Evolutionary conservation across 179 eudicot species (phyloP).

Genomic region (Silene noctiflora): DNA sequence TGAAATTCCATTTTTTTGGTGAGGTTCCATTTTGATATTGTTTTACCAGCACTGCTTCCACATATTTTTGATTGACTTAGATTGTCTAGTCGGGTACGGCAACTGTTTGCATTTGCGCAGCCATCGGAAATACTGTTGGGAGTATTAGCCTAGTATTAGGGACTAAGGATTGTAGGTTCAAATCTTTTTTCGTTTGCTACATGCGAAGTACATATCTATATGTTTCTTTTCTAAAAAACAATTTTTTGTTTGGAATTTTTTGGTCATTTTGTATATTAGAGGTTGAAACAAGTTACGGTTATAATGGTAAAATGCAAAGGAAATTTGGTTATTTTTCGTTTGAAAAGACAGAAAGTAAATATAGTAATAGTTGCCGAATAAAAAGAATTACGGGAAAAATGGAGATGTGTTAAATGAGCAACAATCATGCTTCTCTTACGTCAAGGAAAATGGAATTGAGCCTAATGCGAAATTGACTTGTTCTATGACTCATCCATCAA

Average conservation of each 20-base stretch:
- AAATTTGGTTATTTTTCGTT: background rate
- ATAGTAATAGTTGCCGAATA: background rate
- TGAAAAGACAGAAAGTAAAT: background rate
- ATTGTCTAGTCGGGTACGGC: background rate
- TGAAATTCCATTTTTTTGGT: constrained; percentile 26
- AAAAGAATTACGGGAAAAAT: background rate
- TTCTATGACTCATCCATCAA: no score
- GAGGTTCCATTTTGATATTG: constrained; percentile 6
- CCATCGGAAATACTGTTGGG: no score
- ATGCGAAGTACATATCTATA: background rate
- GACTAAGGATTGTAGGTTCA: no score
- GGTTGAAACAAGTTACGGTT: no score
- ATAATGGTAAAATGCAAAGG: background rate
- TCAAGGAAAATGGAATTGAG: constrained; percentile 16
- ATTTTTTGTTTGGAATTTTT: background rate
- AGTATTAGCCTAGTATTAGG: no score
- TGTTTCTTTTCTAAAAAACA: background rate
- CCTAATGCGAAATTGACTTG: constrained; percentile 13
- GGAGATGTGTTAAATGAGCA: background rate
- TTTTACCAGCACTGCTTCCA: background rate
- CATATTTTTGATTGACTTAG: background rate
- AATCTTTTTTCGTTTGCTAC: no score
- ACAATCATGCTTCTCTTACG: constrained; percentile 12
- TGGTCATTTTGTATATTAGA: background rate
- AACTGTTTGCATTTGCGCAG: no score